A percentile compares a stretch with the other conserved stretches of the same genome.
These are phyloP conservation scores for Penicillium roqueforti DNA, from an alignment of 495 filamentous ascomycete genomes.

Conservation along the genomic window DNA sequence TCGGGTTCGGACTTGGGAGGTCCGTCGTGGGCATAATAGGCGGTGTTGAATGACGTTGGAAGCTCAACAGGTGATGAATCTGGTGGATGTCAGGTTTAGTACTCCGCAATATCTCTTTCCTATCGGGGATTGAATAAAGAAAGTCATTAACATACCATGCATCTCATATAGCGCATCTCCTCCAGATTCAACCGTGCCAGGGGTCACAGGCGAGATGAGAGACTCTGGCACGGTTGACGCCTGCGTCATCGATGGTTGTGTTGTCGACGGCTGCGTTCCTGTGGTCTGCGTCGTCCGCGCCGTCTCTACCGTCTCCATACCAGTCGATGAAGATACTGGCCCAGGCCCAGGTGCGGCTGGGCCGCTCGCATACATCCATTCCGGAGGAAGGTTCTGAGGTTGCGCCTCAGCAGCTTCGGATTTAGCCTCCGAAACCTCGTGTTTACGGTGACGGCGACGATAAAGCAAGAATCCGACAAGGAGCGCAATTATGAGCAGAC, in stretches of 20 bases:
- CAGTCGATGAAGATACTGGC: not conserved
- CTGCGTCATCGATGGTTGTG: not conserved
- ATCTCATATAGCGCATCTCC: slow-evolving; percentile 22
- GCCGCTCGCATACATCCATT: slow-evolving; percentile 4
- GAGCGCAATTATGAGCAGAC: slow-evolving; percentile 56
- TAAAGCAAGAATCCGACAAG: slow-evolving; percentile 52
- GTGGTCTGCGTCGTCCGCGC: not conserved
- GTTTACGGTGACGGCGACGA: slow-evolving; percentile 42
- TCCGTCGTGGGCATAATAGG: not conserved
- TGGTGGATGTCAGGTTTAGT: not conserved
- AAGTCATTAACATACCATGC: slow-evolving; percentile 11
- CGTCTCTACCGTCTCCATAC: not conserved
- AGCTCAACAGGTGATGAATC: slow-evolving; percentile 23
- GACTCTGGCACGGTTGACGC: slow-evolving; percentile 4
- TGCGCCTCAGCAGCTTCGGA: not conserved
- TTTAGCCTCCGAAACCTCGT: not conserved
- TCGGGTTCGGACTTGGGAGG: not conserved
- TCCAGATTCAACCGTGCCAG: slow-evolving; percentile 21
- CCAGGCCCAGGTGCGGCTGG: not conserved
- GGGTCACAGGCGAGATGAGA: slow-evolving; percentile 11
- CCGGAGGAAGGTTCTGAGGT: not conserved
- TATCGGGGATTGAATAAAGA: not conserved
- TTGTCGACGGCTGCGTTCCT: not conserved
- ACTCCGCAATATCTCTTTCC: not conserved
- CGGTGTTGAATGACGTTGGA: slow-evolving; percentile 12